Conservation (phyloP, 139 green algal genomes). For the Chloropicon primus region DNA sequence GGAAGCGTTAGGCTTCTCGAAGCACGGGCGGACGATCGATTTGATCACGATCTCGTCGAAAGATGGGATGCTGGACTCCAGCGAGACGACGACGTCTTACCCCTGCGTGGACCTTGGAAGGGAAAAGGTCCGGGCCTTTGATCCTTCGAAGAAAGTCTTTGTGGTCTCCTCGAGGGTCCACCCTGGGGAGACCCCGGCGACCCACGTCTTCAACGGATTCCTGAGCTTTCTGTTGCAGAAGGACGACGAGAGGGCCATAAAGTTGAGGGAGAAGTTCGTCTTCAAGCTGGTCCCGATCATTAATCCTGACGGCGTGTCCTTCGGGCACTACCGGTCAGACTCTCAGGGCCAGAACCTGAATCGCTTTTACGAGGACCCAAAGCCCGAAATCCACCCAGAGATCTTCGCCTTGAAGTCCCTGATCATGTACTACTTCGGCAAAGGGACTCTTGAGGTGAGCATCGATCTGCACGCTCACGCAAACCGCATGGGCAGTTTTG, state of each 20-base stretch:
- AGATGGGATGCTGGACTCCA: not conserved
- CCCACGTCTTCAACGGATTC: conserved; percentile 44
- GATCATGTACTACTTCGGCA: conserved; percentile 21
- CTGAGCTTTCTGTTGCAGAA: conserved; percentile 38
- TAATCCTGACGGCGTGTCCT: conserved; percentile 43
- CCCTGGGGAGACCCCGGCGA: conserved; percentile 47
- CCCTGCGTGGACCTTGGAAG: not conserved
- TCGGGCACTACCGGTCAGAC: conserved; percentile 40
- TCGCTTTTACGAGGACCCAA: conserved; percentile 29
- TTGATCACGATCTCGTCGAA: not conserved
- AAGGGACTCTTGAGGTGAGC: conserved; percentile 30
- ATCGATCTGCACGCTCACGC: conserved; percentile 48
- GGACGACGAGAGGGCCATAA: conserved; percentile 26
- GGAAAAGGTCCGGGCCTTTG: not conserved
- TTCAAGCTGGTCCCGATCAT: conserved; percentile 50
- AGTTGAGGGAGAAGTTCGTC: conserved; percentile 32
- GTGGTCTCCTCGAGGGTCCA: conserved; percentile 46
- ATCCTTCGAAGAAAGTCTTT: conserved; percentile 6
- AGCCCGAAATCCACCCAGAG: conserved; percentile 21
- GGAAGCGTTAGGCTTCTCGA: not conserved
- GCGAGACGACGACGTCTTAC: not conserved
- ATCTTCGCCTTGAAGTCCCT: conserved; percentile 33
- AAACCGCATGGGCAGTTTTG: conserved; percentile 44
- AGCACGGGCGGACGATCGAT: conserved; percentile 17
- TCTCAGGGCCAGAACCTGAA: conserved; percentile 46